These are phyloP conservation scores for Diplodia sapinea DNA, from an alignment of 2,329 filamentous ascomycete genomes.

Conservation along the genomic window DNA sequence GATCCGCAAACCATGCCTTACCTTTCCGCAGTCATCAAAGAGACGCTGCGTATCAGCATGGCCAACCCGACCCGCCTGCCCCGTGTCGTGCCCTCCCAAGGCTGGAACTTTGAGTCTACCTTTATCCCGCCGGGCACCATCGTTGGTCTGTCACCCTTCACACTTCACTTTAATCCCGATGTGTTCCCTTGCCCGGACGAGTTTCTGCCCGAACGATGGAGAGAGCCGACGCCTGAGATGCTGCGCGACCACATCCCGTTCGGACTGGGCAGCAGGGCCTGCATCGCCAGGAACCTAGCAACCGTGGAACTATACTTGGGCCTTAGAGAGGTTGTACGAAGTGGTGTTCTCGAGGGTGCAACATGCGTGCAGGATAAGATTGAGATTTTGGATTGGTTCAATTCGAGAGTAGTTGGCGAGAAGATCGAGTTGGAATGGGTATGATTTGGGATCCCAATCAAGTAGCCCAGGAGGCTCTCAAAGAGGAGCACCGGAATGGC, in stretches of 20 bases:
- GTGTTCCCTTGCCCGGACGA: constrained; percentile 36
- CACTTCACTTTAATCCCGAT: constrained; percentile 37
- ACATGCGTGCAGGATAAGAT: constrained; percentile 49
- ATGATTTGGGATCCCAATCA: background rate
- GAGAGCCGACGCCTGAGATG: constrained; percentile 38
- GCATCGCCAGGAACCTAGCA: constrained; percentile 43
- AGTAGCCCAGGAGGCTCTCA: background rate
- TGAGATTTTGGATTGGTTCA: constrained; percentile 64
- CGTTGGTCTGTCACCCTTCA: constrained; percentile 40
- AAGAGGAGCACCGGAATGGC: background rate
- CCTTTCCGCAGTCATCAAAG: constrained; percentile 42
- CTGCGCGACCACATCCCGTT: constrained; percentile 45
- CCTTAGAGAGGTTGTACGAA: constrained; percentile 51
- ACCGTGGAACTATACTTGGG: constrained; percentile 40
- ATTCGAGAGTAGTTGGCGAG: constrained; percentile 58
- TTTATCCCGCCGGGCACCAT: constrained; percentile 38
- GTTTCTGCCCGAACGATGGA: constrained; percentile 42
- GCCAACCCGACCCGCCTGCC: constrained; percentile 39
- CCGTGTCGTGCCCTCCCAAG: constrained; percentile 34
- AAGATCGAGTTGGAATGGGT: constrained; percentile 50
- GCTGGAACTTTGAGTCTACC: constrained; percentile 35
- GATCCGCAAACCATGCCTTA: constrained; percentile 39
- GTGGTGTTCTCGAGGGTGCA: constrained; percentile 54
- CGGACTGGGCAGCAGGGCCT: constrained; percentile 41
- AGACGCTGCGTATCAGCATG: constrained; percentile 43